Evolutionary conservation across 1,139 yeast species (phyloP), one percentile per base, ranked within the genome.

Genomic region (Geotrichum histeridarum): DNA sequence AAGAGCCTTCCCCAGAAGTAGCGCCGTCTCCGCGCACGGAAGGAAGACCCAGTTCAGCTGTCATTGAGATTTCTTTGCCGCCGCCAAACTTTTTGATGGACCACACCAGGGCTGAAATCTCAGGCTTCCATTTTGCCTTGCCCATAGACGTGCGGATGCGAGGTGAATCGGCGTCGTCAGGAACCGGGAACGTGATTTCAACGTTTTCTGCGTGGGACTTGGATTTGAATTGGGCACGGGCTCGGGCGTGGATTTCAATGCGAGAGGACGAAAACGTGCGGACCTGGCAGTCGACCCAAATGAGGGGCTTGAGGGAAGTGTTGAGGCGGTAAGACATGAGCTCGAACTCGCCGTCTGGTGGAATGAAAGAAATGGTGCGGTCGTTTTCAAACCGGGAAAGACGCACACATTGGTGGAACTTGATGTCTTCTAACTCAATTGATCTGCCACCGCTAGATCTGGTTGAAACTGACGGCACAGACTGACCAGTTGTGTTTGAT

Each of bases 111-210:
- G 84, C 82, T 6, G 91, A 83, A 63, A 85, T 82, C 65, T 89
- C 96, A 0, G 99, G 98, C 33, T 84, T 77, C 85, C 95, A 93
- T 68, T 91, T 93, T 50, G 88, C 81, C 8, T 83, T 74, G n/a
- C 99, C 99, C 61, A 86, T 86, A 27, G 86, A 82, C 32, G 89
- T 81, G 58, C 80, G 80, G 69, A 89, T 88, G 63, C 84, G 83
- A 8, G 99, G 99, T 22, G 96, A 85, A 69, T 93, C 99, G 1
- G 97, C 96, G 67, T 93, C 99, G 54, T 88, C 95, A 0, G 99
- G 98, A 18, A 94, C 93, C 17, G 99, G 99, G 54, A 93, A 87
- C 54, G 81, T 75, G 53, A 93, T 81, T 67, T 91, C 96, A 37
- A 93, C 95, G 66, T 88, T 88, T 67, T 89, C 90, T 9, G 98